phyloP scores from a whole-genome alignment of 1,284 basidiomycete genomes.

The Phellinidium pouzarii region DNA sequence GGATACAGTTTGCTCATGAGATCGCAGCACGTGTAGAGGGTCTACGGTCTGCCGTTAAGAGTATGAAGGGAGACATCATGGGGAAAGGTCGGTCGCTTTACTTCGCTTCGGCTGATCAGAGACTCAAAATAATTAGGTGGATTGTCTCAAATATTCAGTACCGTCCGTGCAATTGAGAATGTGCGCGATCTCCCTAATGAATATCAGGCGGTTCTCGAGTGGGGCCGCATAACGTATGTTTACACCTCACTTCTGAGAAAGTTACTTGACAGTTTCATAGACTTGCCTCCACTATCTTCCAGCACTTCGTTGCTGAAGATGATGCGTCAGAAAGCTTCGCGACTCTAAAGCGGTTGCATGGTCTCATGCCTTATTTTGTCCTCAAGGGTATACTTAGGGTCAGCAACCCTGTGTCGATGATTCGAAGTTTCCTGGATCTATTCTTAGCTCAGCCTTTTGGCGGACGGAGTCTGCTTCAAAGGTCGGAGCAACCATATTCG shows the following conservation, averaged over 20 bases:
- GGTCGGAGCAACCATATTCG: conserved; percentile 36
- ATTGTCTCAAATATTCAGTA: conserved; percentile 79
- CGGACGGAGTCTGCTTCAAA: conserved; percentile 82
- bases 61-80: conserved; percentile 89
- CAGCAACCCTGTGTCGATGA: conserved; percentile 96
- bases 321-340: conserved; percentile 87
- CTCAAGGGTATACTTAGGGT: conserved; percentile 88
- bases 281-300: conserved; percentile 93
- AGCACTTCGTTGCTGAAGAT: conserved; percentile 90
- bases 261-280: conserved; percentile 34
- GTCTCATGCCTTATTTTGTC: conserved; percentile 97
- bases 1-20: conserved; percentile 81
- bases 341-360: conserved; percentile 88
- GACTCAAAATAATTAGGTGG: conserved; percentile 52
- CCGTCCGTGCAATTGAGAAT: conserved; percentile 77
- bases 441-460: conserved; percentile 99
- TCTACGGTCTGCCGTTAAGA: conserved; percentile 77
- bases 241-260: conserved; percentile 13
- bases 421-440: conserved; percentile 86
- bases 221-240: conserved; percentile 91
- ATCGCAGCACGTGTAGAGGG: conserved; percentile 83
- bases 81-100: conserved; percentile 52
- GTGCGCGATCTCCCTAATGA: conserved; percentile 78
- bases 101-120: neutral
- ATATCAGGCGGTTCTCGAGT: conserved; percentile 88